Conservation (phyloP, 169 alveolate genomes). For the Fabrea salina region DNA sequence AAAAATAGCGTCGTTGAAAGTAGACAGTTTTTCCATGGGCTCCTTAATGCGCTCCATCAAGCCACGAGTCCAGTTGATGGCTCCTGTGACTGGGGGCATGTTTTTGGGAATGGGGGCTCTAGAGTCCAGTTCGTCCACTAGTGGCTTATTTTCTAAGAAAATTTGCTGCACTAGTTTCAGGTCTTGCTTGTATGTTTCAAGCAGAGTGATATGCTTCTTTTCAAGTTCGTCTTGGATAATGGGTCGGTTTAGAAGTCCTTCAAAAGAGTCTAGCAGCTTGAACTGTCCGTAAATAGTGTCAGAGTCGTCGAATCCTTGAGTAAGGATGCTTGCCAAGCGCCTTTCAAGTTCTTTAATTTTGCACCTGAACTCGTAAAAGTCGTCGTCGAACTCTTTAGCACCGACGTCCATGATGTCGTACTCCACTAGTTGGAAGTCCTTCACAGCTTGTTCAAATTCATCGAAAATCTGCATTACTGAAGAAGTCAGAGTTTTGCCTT, state of each 20-base stretch:
- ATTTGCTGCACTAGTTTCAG: constrained; percentile 78
- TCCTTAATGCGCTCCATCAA: constrained; percentile 85
- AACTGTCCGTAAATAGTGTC: constrained; percentile 87
- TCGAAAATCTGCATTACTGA: constrained; percentile 78
- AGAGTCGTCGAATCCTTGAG: constrained; percentile 88
- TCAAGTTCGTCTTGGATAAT: constrained; percentile 90
- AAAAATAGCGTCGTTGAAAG: constrained; percentile 74
- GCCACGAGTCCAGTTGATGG: constrained; percentile 91
- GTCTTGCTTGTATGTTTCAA: constrained; percentile 85
- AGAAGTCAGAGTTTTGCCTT: constrained; percentile 87
- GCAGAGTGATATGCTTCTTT: constrained; percentile 85
- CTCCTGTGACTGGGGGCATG: constrained; percentile 96
- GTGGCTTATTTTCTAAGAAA: constrained; percentile 80
- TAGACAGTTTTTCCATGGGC: constrained; percentile 86
- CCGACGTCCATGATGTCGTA: constrained; percentile 90
- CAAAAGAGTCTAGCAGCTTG: constrained; percentile 86
- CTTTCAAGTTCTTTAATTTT: constrained; percentile 88
- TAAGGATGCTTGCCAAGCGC: constrained; percentile 84
- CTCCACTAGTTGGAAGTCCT: constrained; percentile 80
- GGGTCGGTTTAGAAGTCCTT: constrained; percentile 89
- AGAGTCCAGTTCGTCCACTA: constrained; percentile 75
- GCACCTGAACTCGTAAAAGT: constrained; percentile 88
- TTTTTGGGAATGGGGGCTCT: constrained; percentile 86
- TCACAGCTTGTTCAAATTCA: constrained; percentile 86
- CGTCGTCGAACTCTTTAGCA: constrained; percentile 85